These are phyloP conservation scores for Sedum album DNA, from an alignment of 164 flowering plant species.

Conservation along the genomic window DNA sequence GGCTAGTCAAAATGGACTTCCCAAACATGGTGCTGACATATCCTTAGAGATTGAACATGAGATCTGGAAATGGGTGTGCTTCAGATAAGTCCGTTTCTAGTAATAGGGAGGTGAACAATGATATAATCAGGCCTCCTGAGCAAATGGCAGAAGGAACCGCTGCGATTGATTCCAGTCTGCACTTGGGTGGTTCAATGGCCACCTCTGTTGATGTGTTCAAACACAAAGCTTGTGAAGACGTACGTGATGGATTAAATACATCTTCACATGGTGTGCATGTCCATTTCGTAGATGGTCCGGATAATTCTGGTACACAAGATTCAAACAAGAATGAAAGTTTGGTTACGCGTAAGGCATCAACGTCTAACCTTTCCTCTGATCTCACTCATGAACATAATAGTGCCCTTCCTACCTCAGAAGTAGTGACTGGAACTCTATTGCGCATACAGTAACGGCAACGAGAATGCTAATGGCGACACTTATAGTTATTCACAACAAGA, in stretches of 20 bases:
- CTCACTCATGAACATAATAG: not conserved
- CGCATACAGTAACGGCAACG: not conserved
- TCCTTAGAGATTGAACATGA: not conserved
- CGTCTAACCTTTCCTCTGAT: conserved; percentile 18
- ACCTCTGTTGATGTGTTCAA: not conserved
- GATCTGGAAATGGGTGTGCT: not conserved
- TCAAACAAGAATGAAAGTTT: conserved; percentile 11
- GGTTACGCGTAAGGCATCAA: conserved; percentile 4
- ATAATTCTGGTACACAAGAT: conserved; percentile 16
- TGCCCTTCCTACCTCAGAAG: not conserved
- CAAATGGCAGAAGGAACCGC: not conserved
- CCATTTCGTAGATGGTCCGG: conserved; percentile 8
- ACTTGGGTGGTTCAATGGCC: not conserved
- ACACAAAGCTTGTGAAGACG: conserved; percentile 4
- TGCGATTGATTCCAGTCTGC: not conserved
- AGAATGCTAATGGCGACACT: not conserved
- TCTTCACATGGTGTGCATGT: conserved; percentile 11
- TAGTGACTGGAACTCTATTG: not conserved
- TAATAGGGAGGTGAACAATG: not conserved
- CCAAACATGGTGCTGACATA: not conserved
- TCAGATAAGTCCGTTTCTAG: conserved; percentile 5
- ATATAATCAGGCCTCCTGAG: not conserved
- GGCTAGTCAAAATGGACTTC: not conserved
- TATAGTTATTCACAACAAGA: not conserved
- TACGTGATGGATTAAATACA: not conserved